A percentile compares a stretch with the other conserved stretches of the same genome.
Evolutionary conservation across 176 grass and related monocot genomes (phyloP).

Genomic region (Pontederia crassipes): DNA sequence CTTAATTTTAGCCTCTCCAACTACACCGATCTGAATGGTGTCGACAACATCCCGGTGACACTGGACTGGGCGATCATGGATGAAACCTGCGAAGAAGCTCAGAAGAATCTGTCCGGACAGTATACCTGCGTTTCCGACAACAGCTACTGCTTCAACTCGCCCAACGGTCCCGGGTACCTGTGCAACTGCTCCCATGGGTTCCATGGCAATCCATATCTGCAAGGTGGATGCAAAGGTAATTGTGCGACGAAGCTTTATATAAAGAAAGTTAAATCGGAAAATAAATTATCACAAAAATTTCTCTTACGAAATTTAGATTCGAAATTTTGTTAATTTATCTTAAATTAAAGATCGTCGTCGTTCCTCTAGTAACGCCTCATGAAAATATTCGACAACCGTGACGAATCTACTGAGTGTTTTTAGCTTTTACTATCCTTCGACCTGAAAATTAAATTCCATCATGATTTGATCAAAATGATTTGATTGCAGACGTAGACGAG

Average conservation of each 20-base stretch:
- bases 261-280: too few species aligned
- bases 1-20: too few species aligned
- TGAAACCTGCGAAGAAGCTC: constrained; percentile 9
- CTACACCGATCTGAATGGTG: too few species aligned
- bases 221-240: constrained; percentile 45
- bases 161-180: constrained; percentile 6
- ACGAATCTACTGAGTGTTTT: too few species aligned
- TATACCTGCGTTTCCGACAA: constrained; percentile 21
- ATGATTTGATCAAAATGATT: neutral
- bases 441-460: too few species aligned
- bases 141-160: constrained; percentile 24
- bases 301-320: too few species aligned
- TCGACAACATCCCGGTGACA: neutral
- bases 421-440: too few species aligned
- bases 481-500: neutral
- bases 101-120: neutral
- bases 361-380: too few species aligned
- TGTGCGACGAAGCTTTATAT: constrained; percentile 25
- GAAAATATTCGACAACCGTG: too few species aligned
- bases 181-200: constrained; percentile 33
- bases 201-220: constrained; percentile 41
- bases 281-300: too few species aligned
- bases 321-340: too few species aligned
- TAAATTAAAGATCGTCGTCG: too few species aligned
- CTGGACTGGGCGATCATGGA: constrained; percentile 33